These are phyloP conservation scores for Neurospora crassa DNA, from an alignment of 2,329 filamentous ascomycete genomes.

Conservation along the genomic window DNA sequence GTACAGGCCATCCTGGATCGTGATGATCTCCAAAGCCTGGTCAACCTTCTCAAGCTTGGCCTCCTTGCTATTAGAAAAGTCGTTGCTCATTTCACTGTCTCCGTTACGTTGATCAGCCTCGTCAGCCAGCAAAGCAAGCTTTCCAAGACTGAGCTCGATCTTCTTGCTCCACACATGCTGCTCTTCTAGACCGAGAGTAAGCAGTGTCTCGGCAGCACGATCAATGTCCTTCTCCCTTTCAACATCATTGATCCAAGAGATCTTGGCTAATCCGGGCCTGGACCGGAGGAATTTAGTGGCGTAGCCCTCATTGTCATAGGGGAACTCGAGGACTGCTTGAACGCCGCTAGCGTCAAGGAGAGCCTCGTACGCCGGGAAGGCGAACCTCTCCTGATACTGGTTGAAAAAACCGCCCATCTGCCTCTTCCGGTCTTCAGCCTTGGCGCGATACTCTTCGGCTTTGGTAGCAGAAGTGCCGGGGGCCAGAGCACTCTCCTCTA, in stretches of 20 bases:
- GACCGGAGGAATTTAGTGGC: slow-evolving; percentile 72
- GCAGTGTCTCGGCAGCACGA: slow-evolving; percentile 61
- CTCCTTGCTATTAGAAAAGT: slow-evolving; percentile 17
- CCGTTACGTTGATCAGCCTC: slow-evolving; percentile 23
- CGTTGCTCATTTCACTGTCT: slow-evolving; percentile 13
- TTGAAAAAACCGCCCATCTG: slow-evolving; percentile 46
- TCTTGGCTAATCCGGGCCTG: slow-evolving; percentile 60
- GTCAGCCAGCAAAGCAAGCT: slow-evolving; percentile 66
- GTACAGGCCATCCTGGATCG: slow-evolving; percentile 72
- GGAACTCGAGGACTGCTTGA: slow-evolving; percentile 60
- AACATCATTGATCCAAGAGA: slow-evolving; percentile 94
- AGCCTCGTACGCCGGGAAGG: slow-evolving; percentile 70
- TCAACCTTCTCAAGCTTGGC: slow-evolving; percentile 45
- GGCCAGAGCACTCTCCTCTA: slow-evolving; percentile 26
- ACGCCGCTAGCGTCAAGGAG: slow-evolving; percentile 60
- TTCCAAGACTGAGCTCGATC: slow-evolving; percentile 81
- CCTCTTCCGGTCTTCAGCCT: slow-evolving; percentile 36
- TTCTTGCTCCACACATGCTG: slow-evolving; percentile 86
- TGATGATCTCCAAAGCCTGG: slow-evolving; percentile 56
- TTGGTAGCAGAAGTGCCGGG: slow-evolving; percentile 26
- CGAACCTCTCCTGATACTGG: slow-evolving; percentile 56
- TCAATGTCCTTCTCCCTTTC: slow-evolving; percentile 64
- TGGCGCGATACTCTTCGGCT: slow-evolving; percentile 30
- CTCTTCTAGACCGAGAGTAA: slow-evolving; percentile 63
- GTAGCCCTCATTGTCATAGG: slow-evolving; percentile 56